Base-by-base conservation (phyloP, 2,329 filamentous ascomycete species). In the Sclerotinia spermophila region DNA sequence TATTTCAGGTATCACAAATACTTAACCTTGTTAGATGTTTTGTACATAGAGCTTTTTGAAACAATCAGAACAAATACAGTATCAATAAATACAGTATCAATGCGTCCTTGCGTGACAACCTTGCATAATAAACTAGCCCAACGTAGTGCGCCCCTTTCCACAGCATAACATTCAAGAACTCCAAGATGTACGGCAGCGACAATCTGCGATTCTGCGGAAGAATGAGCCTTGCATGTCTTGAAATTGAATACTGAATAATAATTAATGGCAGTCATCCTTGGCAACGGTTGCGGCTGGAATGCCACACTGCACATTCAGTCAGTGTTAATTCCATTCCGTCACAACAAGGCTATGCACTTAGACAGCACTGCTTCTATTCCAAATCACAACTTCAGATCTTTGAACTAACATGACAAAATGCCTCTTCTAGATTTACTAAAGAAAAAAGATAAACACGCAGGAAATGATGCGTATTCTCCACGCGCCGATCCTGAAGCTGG, bases 361-460 rank as follows among this genome's bases (percentile, higher is more conserved):
- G 48, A 42, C 33, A 30, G 30, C 55, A 48, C 45, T 30, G 35
- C 40, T 71, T 55, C 40, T 53, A 67, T 42, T 6, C 38, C 58
- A 66, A 51, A 68, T 33, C 59, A 72, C 38, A 58, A 70, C 44
- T 27, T 59, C 35, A 56, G 27, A 30, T 61, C 44, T 48, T 58
- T 64, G 35, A 38, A 62, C 44, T 61, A 45, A 65, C 38, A 58
- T 42, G 40, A 69, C 69, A 84, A 78, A 74, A 90, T 90, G 86
- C 83, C 86, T 72, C 81, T 90, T 72, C 85, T 84, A 78, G 85
- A 89, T 75, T 79, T 90, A 40, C 81, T 91, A 71, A 89, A 86
- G 79, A 90, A 89, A 82, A 89, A 88, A 77, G 86, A 88, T 53
- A 86, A 83, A 76, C 80, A 85, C 67, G 81, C 80, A 72, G 79